Base-by-base conservation (phyloP, 495 filamentous ascomycete species). In the Podospora pseudocomata region DNA sequence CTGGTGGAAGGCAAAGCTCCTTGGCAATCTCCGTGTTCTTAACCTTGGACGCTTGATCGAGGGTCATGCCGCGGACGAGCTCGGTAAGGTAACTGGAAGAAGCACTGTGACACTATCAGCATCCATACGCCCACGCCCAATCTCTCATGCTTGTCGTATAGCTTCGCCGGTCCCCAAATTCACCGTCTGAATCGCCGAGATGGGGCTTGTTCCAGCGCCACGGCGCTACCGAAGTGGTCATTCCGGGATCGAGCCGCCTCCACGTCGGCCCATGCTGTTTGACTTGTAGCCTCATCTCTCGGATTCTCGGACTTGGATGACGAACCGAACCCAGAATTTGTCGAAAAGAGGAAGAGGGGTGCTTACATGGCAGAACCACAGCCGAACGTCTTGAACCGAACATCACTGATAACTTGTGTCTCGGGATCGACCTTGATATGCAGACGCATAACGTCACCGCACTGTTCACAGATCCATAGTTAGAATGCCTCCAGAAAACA, bases 371-470 rank as follows among this genome's bases (percentile, higher is more conserved):
- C 96, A 56, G 89, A 92, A 19, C 96, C 96, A 78, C 96, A 99
- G 19, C 96, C 96, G 77, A 99, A 99, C 0, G 96, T 98, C 88
- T 99, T 79, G 78, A 80, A 80, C 78, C 94, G 93, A 72, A 97
- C 93, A 69, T 99, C 96, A 69, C 86, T 87, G 79, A 99, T 99
- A 65, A 88, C 93, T 75, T 96, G 90, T 77, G 88, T 91, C 53
- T 89, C 85, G 63, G 92, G 91, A 81, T 98, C 92, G 72, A 99
- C 96, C 65, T 92, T 90, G 80, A 99, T 99, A 83, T 99, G 94
- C 56, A 99, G 88, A 79, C 97, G 97, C 92, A 99, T 99, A 71
- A 98, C 94, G 80, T 98, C 94, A 80, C 95, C 94, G 77, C 91
- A 87, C 74, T 76, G 32, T 44, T 28, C 5, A n/a, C 0, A 61